Base-by-base conservation (phyloP, 176 grass and related monocot genomes). In the Triticum dicoccoides region DNA sequence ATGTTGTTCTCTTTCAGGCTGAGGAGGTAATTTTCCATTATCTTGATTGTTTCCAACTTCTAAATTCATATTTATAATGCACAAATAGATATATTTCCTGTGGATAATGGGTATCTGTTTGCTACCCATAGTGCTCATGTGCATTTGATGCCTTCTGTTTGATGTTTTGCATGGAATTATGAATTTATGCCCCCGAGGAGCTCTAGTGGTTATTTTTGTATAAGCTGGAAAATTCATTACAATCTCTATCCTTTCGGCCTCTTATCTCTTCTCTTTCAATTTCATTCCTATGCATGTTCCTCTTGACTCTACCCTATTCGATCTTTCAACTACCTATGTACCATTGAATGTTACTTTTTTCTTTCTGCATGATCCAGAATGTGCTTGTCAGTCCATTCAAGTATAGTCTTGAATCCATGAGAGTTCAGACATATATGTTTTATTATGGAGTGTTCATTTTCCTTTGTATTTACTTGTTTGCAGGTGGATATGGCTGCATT, bases 401-500 rank as follows among this genome's bases (percentile, higher is more conserved):
- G 83, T 49, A 82, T 82, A 61, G 14, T 47, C 25, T 35, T 81
- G 47, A 81, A 9, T 81, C 38, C 24, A 37, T 29, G 49, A 38
- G 61, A 38, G 10, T 72, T 39, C 2, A 38, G 45, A 4, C 10
- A 10, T 27, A 21, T 77, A 47, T 54, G 51, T 54, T 56, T 82
- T 59, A 42, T 51, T 52, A 25, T 64, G 41, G 21, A 75, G 51
- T 34, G 29, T 91, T 35, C 13, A 61, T 88, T 5, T 61, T 30
- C 6, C 8, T 35, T 24, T 11, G 79, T 17, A 20, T 87, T 88
- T 80, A 70, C 44, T 84, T 86, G 24, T 75, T 80, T 86, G 41
- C 85, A 98, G 96, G 93, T 98, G 67, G 96, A 98, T 85, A 98
- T 95, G 88, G 68, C 86, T 80, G 91, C 93, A 71, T 83, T 98